Evolutionary conservation across 257 asterid species (phyloP).

Genomic region (Capsicum rhomboideum): DNA sequence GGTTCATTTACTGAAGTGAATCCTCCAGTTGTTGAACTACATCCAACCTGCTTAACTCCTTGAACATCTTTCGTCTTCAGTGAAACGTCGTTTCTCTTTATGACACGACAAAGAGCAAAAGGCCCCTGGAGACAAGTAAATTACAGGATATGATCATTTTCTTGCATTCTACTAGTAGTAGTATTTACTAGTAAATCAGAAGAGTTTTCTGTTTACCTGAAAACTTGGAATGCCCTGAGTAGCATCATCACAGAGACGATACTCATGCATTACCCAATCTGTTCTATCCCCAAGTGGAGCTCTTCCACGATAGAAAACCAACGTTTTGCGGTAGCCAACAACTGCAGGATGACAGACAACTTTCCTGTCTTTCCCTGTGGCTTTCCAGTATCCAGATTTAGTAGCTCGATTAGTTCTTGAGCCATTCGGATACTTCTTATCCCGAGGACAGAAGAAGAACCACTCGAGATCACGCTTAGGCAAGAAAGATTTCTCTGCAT

Average conservation of each 20-base stretch:
- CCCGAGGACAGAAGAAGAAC: conserved; percentile 46
- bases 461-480: conserved; percentile 45
- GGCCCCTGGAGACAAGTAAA: conserved; percentile 16
- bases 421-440: conserved; percentile 46
- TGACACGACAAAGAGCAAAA: conserved; percentile 36
- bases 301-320: conserved; percentile 44
- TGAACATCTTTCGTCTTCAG: conserved; percentile 12
- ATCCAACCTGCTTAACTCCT: conserved; percentile 20
- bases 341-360: conserved; percentile 29
- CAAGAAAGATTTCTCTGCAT: conserved; percentile 47
- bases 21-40: conserved; percentile 5
- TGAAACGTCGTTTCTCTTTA: conserved; percentile 25
- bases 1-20: conserved; percentile 14
- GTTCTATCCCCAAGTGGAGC: conserved; percentile 49
- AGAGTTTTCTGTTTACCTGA: neutral
- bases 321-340: conserved; percentile 36
- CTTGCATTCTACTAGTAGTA: neutral
- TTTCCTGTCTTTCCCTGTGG: conserved; percentile 45
- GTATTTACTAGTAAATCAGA: neutral
- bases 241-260: conserved; percentile 41
- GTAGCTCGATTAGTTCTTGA: conserved; percentile 47
- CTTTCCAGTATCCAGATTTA: conserved; percentile 50
- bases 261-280: conserved; percentile 49
- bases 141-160: neutral
- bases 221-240: conserved; percentile 3